A percentile compares a stretch with the other conserved stretches of the same genome.
phyloP scores from a whole-genome alignment of 352 stramenopile genomes.

The Globisporangium nunn region DNA sequence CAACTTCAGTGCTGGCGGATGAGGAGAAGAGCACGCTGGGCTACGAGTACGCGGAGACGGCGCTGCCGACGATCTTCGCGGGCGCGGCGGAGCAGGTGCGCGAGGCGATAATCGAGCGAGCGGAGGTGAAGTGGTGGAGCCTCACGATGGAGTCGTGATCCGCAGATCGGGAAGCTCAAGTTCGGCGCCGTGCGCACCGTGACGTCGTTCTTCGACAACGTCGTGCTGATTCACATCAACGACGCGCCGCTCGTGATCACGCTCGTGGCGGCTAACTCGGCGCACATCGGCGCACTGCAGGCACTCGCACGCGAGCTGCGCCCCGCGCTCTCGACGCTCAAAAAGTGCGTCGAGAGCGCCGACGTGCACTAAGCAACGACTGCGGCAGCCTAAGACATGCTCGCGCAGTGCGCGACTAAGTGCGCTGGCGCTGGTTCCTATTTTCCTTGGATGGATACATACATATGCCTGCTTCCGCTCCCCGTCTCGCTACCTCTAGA shows the following conservation, averaged over 20 bases:
- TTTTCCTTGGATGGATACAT: not conserved
- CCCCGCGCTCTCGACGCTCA: slow-evolving; percentile 54
- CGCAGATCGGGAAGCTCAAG: slow-evolving; percentile 70
- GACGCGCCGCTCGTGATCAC: slow-evolving; percentile 70
- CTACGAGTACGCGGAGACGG: slow-evolving; percentile 73
- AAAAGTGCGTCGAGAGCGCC: slow-evolving; percentile 63
- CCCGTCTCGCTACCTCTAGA: no score
- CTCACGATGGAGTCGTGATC: not conserved
- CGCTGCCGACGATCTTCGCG: slow-evolving; percentile 73
- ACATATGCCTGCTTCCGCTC: not conserved
- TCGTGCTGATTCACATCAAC: slow-evolving; percentile 78
- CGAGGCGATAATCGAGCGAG: not conserved
- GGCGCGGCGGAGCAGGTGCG: slow-evolving; percentile 63
- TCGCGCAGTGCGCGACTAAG: no score
- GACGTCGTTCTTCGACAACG: slow-evolving; percentile 66
- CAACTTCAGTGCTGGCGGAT: slow-evolving; percentile 26
- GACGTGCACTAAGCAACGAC: slow-evolving; percentile 43
- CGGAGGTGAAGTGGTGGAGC: no score
- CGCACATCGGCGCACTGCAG: slow-evolving; percentile 51
- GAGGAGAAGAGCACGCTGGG: slow-evolving; percentile 31
- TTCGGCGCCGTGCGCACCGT: slow-evolving; percentile 66
- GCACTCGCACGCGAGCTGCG: slow-evolving; percentile 50
- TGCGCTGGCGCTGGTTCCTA: not conserved
- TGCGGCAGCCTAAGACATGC: no score
- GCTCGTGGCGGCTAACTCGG: slow-evolving; percentile 55